Base-by-base conservation (phyloP, 805 yeast species). In the Zygosaccharomyces bailii region DNA sequence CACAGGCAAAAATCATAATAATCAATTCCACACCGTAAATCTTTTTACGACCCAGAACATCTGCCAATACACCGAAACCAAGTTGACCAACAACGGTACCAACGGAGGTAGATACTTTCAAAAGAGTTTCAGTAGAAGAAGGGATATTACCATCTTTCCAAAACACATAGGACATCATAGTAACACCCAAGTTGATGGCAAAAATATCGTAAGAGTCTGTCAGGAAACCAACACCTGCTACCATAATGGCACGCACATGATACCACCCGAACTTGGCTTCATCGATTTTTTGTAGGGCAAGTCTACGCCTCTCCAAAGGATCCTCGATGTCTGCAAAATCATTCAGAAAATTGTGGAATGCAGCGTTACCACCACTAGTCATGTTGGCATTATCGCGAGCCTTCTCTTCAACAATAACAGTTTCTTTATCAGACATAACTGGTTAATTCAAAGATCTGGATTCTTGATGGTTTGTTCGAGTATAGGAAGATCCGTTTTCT, bases 81-180 rank as follows among this genome's bases (percentile, higher is more conserved):
- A 88, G 62, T 71, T 89, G 96, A 60, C 96, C 96, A 61, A 89
- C 77, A 53, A 88, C 95, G 34, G 96, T 88, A 71, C 96, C 96
- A 44, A 87, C 95, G 39, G 96, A 87, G 18, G 96, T 88, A 41
- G 95, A 86, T 42, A 85, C 90, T 71, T 88, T 88, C 53, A 88
- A 68, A 54, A 87, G 71, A 45, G 96, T 87, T 46, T 71, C 65
- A 42, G 95, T 84, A 39, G 95, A 81, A 45, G 75, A 56, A 29
- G 96, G 95, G 48, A 82, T 76, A 19, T 49, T 37, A 45, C 76
- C 75, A 13, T 65, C 68, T 11, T 37, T 37, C 89, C 90, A 88
- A 74, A 67, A 86, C 44, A 82, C 95, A 57, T 83, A 80, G 25
- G 78, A 66, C 76, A 88, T 68, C 90, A 88, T 86, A 42, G 90